Conservation (phyloP, 164 flowering plant species). For the Chimonanthus salicifolius region DNA sequence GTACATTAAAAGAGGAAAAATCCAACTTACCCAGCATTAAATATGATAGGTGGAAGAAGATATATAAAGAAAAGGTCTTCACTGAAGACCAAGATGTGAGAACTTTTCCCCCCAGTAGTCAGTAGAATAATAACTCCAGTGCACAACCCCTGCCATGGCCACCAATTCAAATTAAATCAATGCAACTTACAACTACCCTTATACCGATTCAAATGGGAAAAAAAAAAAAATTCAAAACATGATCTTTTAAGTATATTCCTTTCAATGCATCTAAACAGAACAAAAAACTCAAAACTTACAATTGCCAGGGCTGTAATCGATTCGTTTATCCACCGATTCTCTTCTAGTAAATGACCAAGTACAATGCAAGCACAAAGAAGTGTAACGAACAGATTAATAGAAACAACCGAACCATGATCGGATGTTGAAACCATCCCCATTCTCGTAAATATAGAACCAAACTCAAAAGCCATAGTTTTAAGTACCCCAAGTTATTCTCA, state of each 20-base stretch:
- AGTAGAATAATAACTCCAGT: conserved; percentile 55
- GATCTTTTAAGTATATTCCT: too few species aligned
- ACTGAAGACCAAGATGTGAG: conserved; percentile 56
- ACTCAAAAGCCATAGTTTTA: neutral
- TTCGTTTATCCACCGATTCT: conserved; percentile 85
- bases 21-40: conserved; percentile 71
- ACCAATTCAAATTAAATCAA: conserved; percentile 6
- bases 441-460: conserved; percentile 15
- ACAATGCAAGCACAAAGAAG: conserved; percentile 82
- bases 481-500: neutral
- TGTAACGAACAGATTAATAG: conserved; percentile 74
- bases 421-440: conserved; percentile 28
- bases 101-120: conserved; percentile 52
- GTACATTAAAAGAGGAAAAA: neutral
- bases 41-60: conserved; percentile 77
- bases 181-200: neutral
- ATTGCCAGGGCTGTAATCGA: conserved; percentile 76
- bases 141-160: conserved; percentile 60
- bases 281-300: conserved; percentile 33
- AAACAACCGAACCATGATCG: conserved; percentile 65
- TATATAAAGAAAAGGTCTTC: conserved; percentile 75
- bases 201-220: neutral
- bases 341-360: conserved; percentile 77
- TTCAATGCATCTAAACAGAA: too few species aligned
- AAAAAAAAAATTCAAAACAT: too few species aligned